These are phyloP conservation scores for Saraca asoca DNA, from an alignment of 331 rosid species.

Conservation along the genomic window DNA sequence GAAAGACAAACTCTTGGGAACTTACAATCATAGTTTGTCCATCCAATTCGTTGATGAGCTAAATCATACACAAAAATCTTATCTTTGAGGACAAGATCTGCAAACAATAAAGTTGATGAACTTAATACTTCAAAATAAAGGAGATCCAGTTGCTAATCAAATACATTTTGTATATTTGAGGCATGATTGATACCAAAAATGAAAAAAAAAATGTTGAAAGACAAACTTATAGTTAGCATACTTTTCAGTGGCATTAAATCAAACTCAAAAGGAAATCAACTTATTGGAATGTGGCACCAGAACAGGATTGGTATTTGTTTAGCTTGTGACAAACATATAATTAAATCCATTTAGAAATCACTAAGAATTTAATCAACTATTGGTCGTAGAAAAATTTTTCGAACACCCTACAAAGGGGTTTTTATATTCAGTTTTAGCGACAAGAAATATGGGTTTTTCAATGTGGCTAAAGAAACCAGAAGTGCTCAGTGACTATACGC, in stretches of 20 bases:
- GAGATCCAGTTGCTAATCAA: background rate
- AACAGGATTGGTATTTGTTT: background rate
- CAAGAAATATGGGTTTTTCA: background rate
- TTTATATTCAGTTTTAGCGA: conserved; percentile 10
- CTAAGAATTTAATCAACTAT: background rate
- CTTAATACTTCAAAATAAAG: conserved; percentile 2
- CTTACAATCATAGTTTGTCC: conserved; percentile 94
- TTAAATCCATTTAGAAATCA: background rate
- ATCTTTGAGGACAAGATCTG: conserved; percentile 94
- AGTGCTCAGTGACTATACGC: background rate
- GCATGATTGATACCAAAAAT: conserved; percentile 13
- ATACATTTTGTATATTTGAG: background rate
- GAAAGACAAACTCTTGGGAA: conserved; percentile 19
- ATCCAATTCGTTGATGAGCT: conserved; percentile 76
- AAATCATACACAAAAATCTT: conserved; percentile 86
- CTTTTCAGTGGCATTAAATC: background rate
- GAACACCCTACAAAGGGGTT: conserved; percentile 7
- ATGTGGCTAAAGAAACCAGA: conserved; percentile 6
- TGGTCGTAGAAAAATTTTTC: no score
- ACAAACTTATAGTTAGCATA: conserved; percentile 20
- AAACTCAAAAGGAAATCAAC: conserved; percentile 1
- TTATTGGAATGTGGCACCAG: background rate
- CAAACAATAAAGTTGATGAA: conserved; percentile 33
- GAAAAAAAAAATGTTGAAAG: conserved; percentile 23
- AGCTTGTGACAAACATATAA: conserved; percentile 1